Evolutionary conservation across 495 filamentous ascomycete genomes (phyloP).

Genomic region (Penicillium fimorum): DNA sequence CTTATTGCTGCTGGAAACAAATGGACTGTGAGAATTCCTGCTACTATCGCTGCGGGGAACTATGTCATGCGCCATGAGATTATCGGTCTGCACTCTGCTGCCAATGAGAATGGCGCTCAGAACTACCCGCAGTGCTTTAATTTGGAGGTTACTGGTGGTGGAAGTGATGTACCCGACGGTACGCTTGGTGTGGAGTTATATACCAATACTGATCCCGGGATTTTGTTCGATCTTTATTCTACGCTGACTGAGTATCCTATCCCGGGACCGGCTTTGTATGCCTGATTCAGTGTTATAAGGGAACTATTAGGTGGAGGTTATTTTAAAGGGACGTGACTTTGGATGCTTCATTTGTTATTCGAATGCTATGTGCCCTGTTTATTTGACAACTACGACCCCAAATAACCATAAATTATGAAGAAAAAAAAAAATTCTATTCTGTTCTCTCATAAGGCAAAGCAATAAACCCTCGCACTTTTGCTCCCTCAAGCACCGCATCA

Average conservation of each 20-base stretch:
- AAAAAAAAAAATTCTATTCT: slow-evolving; percentile 2
- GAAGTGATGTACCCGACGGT: slow-evolving; percentile 53
- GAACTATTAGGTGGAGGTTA: neutral
- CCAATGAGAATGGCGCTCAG: slow-evolving; percentile 59
- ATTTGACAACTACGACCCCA: neutral
- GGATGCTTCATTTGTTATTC: neutral
- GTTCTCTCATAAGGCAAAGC: slow-evolving; percentile 39
- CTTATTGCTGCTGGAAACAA: slow-evolving; percentile 62
- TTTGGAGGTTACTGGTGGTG: slow-evolving; percentile 62
- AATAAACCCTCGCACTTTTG: slow-evolving; percentile 39
- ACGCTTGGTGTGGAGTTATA: slow-evolving; percentile 59
- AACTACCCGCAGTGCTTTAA: slow-evolving; percentile 76
- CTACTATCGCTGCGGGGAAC: slow-evolving; percentile 59
- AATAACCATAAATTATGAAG: neutral
- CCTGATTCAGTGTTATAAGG: neutral
- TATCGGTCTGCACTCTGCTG: slow-evolving; percentile 66
- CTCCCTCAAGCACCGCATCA: slow-evolving; percentile 24
- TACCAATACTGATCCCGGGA: slow-evolving; percentile 55
- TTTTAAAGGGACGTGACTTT: neutral
- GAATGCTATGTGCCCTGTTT: neutral
- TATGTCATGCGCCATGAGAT: slow-evolving; percentile 79
- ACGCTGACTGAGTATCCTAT: slow-evolving; percentile 46
- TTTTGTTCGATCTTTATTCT: slow-evolving; percentile 60
- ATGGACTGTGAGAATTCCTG: slow-evolving; percentile 65
- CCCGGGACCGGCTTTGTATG: slow-evolving; percentile 49